phyloP scores from a whole-genome alignment of 257 asterid species.

The Anisodus tanguticus region DNA sequence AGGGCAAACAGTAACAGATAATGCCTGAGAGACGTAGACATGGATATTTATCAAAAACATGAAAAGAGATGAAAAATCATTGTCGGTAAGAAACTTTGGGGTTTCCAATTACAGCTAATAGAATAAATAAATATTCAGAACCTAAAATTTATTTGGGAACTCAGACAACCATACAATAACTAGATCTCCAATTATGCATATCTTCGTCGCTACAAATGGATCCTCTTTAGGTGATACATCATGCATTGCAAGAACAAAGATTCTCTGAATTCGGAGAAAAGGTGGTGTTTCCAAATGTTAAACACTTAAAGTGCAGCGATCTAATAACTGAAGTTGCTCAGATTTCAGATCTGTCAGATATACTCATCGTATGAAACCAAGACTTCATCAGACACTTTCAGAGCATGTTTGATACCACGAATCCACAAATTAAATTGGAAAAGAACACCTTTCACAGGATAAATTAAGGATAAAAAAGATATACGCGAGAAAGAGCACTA shows the following conservation, averaged over 20 bases:
- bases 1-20: background rate
- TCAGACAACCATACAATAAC: background rate
- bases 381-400: background rate
- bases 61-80: background rate
- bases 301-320: background rate
- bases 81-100: background rate
- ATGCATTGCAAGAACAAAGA: background rate
- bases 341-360: background rate
- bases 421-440: background rate
- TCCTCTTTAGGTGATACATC: background rate
- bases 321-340: background rate
- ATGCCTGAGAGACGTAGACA: background rate
- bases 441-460: background rate
- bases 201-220: background rate
- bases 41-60: background rate
- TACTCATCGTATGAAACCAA: background rate
- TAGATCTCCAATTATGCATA: background rate
- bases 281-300: background rate
- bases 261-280: background rate
- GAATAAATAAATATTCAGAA: slow-evolving; percentile 7
- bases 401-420: background rate
- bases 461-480: background rate
- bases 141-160: background rate
- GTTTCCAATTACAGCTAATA: background rate
- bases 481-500: background rate